Conservation (phyloP, 1,284 basidiomycete genomes). For the Lentinus polychrous region DNA sequence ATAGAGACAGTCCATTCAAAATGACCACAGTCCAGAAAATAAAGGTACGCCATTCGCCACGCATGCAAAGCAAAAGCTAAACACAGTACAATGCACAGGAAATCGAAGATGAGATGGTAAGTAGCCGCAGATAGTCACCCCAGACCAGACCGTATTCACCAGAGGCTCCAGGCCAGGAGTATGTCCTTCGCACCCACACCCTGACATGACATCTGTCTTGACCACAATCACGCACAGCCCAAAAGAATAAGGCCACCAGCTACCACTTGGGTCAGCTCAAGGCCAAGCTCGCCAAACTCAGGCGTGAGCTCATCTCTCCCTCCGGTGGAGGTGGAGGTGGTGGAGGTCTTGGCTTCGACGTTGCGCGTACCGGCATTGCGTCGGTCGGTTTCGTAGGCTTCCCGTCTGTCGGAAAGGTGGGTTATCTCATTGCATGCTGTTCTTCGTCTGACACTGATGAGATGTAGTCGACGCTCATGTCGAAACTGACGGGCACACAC, state of each 20-base stretch:
- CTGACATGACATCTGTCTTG: constrained; percentile 9
- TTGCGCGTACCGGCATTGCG: constrained; percentile 93
- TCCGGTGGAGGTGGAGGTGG: constrained; percentile 79
- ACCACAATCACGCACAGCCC: constrained; percentile 39
- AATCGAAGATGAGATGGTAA: constrained; percentile 95
- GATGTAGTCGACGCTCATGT: constrained; percentile 89
- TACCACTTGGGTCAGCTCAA: constrained; percentile 97
- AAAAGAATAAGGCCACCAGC: constrained; percentile 96
- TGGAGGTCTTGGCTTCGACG: constrained; percentile 89
- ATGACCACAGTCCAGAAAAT: constrained; percentile 90
- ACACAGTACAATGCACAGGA: constrained; percentile 40
- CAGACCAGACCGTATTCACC: constrained; percentile 2
- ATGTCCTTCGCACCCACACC: constrained; percentile 16
- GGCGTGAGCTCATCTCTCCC: constrained; percentile 88
- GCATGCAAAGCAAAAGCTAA: not conserved
- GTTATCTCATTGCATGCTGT: constrained; percentile 14
- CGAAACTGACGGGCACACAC: constrained; percentile 95
- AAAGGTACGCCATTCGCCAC: constrained; percentile 45
- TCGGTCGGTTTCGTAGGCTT: constrained; percentile 95
- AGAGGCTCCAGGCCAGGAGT: constrained; percentile 31
- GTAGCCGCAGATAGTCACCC: constrained; percentile 18
- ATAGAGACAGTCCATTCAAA: constrained; percentile 21
- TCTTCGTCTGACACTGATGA: not conserved
- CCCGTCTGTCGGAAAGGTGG: constrained; percentile 81
- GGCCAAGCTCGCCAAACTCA: constrained; percentile 96